Base-by-base conservation (phyloP, 345 rosid genomes). In the Rhizophora apiculata region DNA sequence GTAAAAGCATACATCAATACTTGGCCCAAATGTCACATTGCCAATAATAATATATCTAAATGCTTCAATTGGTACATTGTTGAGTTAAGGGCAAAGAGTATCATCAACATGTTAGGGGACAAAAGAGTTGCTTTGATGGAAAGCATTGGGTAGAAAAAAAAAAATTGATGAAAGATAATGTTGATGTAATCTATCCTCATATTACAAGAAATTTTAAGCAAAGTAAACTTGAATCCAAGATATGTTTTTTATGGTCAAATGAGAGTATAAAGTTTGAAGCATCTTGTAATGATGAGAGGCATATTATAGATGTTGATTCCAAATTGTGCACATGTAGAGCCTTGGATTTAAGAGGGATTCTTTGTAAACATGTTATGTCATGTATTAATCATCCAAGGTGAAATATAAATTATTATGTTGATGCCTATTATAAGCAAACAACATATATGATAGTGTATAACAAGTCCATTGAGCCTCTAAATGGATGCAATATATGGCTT, bases 151-250 rank as follows among this genome's bases (percentile, higher is more conserved):
- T 3, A n/a, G 1, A 53, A 53, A 6, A 52, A 6, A 52, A 1
- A 20, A n/a, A n/a, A 6, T 20, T 53, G 3, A 53, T 53, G 4
- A 8, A 20, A 19, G 11, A n/a, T 2, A n/a, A 6, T 53, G 26
- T 2, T 53, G 7, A 22, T 18, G 0, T 0, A 0, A 53, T 53
- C 2, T n/a, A 6, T 10, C 26, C 13, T 5, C 0, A 0, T 0
- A 53, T 53, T 53, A n/a, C 3, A 6, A 54, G 7, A 4, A 60
- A 60, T 8, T 15, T 60, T 4, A 3, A 60, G 6, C 1, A 18
- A 1, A 18, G 0, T 16, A 60, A 60, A 2, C 1, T 18, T 5
- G 1, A 29, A 5, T 19, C 24, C 24, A 24, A 24, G 24, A 24
- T 24, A 24, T 24, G 24, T 24, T 24, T 24, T 24, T 24, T 24